phyloP scores from a whole-genome alignment of 225 moss, liverwort and hornwort genomes.

The Polytrichum commune region DNA sequence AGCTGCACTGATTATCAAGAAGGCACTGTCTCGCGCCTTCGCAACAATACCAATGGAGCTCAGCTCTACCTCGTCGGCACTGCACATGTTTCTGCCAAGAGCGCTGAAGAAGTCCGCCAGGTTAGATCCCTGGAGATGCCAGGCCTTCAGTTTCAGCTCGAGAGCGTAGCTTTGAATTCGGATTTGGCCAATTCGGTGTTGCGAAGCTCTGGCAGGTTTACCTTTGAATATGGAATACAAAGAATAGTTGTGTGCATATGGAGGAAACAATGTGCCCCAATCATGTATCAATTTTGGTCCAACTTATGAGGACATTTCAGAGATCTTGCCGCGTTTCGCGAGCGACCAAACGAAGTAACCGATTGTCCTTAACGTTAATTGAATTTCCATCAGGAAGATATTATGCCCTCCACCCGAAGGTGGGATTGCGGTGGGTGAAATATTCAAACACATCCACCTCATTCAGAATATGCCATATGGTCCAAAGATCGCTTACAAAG shows the following conservation, averaged over 20 bases:
- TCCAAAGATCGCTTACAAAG: no score
- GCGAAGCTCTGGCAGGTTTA: constrained; percentile 12
- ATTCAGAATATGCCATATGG: background rate
- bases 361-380: background rate
- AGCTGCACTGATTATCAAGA: constrained; percentile 9
- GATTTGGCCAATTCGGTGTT: constrained; percentile 2
- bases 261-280: no score
- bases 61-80: constrained; percentile 92
- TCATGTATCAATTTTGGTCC: no score
- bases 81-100: constrained; percentile 87
- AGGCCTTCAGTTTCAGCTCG: background rate
- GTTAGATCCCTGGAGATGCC: constrained; percentile 18
- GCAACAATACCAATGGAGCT: constrained; percentile 68
- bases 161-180: constrained; percentile 1
- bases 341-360: background rate
- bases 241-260: no score
- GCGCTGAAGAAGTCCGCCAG: constrained; percentile 91
- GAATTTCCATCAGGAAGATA: no score
- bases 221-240: no score
- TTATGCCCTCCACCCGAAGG: no score
- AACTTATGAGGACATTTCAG: background rate
- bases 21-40: constrained; percentile 71
- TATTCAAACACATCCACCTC: background rate
- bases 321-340: background rate
- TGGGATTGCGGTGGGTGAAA: background rate